Conservation (phyloP, 108 stramenopile genomes). For the Skeletonema grethae region DNA sequence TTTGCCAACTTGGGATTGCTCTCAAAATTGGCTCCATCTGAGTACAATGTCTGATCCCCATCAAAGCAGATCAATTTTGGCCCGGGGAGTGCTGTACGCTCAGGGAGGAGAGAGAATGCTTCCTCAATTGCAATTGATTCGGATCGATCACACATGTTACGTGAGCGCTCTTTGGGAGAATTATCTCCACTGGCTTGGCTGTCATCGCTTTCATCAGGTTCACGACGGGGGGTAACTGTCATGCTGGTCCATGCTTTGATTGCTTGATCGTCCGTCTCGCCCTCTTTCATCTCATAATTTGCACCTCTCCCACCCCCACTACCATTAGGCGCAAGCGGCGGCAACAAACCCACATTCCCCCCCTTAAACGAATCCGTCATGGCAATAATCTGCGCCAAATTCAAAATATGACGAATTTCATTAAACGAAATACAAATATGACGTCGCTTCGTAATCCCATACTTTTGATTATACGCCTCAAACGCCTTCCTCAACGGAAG, state of each 20-base stretch:
- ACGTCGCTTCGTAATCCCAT: conserved; percentile 75
- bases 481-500: conserved; percentile 86
- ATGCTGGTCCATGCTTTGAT: conserved; percentile 25
- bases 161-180: not conserved
- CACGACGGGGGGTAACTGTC: conserved; percentile 10
- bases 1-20: conserved; percentile 79
- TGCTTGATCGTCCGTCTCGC: conserved; percentile 8
- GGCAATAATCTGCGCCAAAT: conserved; percentile 91
- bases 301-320: not conserved
- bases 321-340: not conserved
- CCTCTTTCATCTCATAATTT: not conserved
- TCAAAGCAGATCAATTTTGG: conserved; percentile 90
- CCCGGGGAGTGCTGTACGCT: conserved; percentile 49
- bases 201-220: not conserved
- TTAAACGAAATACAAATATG: conserved; percentile 90
- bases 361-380: conserved; percentile 42
- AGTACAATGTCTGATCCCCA: conserved; percentile 93
- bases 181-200: not conserved
- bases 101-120: conserved; percentile 22
- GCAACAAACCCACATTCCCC: not conserved
- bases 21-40: conserved; percentile 92
- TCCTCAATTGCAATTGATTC: conserved; percentile 40
- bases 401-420: conserved; percentile 92
- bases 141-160: conserved; percentile 19
- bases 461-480: conserved; percentile 83